phyloP scores from a whole-genome alignment of 2,329 filamentous ascomycete species.

The Fonsecaea pedrosoi region DNA sequence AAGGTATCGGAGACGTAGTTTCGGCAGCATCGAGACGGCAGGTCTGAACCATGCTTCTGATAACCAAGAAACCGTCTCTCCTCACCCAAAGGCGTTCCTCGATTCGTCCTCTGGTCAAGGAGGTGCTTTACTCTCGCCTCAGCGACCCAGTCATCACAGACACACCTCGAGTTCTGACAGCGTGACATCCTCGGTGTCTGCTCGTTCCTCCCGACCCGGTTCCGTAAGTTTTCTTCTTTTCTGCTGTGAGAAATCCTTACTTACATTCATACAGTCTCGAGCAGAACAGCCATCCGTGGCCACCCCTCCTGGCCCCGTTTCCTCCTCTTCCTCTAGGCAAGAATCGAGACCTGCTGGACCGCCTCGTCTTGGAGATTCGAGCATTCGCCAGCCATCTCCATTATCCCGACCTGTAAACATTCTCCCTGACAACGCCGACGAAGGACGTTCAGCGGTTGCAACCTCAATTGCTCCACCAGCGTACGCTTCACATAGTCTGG shows the following conservation, averaged over 20 bases:
- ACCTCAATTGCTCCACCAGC: slow-evolving; percentile 38
- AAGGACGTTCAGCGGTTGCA: not conserved
- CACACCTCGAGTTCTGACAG: slow-evolving; percentile 70
- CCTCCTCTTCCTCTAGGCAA: slow-evolving; percentile 18
- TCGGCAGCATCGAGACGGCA: slow-evolving; percentile 68
- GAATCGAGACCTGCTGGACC: slow-evolving; percentile 24
- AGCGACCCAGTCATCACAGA: slow-evolving; percentile 49
- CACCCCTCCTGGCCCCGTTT: not conserved
- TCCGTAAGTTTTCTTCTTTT: slow-evolving; percentile 63
- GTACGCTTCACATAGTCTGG: slow-evolving; percentile 62
- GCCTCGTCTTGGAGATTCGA: slow-evolving; percentile 29
- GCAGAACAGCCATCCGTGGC: slow-evolving; percentile 14
- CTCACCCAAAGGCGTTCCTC: slow-evolving; percentile 46
- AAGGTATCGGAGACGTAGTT: slow-evolving; percentile 80
- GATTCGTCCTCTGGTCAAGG: slow-evolving; percentile 37
- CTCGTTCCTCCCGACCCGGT: slow-evolving; percentile 63
- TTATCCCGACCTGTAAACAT: slow-evolving; percentile 74
- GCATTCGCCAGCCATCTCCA: slow-evolving; percentile 65
- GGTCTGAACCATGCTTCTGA: slow-evolving; percentile 47
- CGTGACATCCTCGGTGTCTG: slow-evolving; percentile 54
- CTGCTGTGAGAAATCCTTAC: slow-evolving; percentile 23
- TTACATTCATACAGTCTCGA: slow-evolving; percentile 26
- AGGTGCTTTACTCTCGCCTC: slow-evolving; percentile 13
- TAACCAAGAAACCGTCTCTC: slow-evolving; percentile 38
- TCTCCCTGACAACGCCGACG: slow-evolving; percentile 58